phyloP scores from a whole-genome alignment of 2,329 filamentous ascomycete species.

The Trichoderma sp. region DNA sequence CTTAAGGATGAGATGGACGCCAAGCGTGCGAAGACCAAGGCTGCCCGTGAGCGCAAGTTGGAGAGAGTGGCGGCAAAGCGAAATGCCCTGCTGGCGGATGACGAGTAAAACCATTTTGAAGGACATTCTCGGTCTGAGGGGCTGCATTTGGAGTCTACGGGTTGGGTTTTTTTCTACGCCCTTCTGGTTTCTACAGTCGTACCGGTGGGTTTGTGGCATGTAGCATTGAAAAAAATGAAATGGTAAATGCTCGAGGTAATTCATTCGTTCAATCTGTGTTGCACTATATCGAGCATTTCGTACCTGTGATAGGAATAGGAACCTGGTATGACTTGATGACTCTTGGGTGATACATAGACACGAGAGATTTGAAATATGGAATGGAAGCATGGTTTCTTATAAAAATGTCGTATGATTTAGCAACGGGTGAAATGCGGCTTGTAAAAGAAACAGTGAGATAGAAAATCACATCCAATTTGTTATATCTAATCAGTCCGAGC shows the following conservation, averaged over 20 bases:
- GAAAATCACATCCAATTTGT: background rate
- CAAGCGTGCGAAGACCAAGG: conserved; percentile 99
- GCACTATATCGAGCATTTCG: background rate
- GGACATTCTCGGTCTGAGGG: conserved; percentile 50
- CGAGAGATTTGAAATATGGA: background rate
- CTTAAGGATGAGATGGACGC: conserved; percentile 99
- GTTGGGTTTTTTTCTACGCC: conserved; percentile 54
- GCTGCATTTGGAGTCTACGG: conserved; percentile 63
- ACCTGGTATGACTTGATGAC: background rate
- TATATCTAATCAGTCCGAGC: background rate
- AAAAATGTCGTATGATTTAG: background rate
- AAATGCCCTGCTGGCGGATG: conserved; percentile 77
- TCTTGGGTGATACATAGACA: background rate
- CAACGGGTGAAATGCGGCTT: background rate
- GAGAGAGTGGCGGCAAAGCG: conserved; percentile 92
- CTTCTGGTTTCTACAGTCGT: conserved; percentile 51
- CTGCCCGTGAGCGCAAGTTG: conserved; percentile 96
- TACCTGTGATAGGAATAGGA: background rate
- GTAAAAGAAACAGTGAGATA: background rate
- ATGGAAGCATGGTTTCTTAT: background rate
- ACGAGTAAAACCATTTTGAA: conserved; percentile 52
- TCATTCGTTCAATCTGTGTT: background rate
- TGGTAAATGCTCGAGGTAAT: conserved; percentile 47
- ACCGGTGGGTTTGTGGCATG: conserved; percentile 56
- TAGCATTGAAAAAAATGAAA: conserved; percentile 60